Percentiles rank a stretch among this genome's conserved stretches.
Evolutionary conservation across 768 basidiomycete species (phyloP).

Genomic region (Termitomyces sp.): DNA sequence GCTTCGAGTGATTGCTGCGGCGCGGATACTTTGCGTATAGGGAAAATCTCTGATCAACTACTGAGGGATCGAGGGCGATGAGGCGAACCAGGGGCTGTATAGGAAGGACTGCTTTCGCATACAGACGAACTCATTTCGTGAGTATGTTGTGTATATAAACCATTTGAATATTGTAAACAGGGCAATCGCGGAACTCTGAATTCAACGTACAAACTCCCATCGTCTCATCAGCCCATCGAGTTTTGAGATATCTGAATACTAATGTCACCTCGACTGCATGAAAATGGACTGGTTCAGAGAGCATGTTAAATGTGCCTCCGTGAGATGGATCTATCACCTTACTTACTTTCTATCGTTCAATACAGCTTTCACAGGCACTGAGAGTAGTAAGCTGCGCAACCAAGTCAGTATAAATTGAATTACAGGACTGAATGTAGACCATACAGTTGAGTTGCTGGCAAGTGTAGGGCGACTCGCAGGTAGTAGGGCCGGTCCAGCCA

Average conservation of each 20-base stretch:
- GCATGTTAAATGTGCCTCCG: neutral
- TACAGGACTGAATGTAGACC: neutral
- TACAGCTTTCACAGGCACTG: neutral
- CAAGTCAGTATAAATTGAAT: neutral
- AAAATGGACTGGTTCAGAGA: neutral
- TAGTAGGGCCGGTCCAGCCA: conserved; percentile 1
- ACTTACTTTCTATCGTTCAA: neutral
- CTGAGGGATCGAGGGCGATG: no score
- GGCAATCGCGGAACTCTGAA: neutral
- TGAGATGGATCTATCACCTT: neutral
- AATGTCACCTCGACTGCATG: neutral
- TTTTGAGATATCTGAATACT: neutral
- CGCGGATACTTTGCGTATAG: no score
- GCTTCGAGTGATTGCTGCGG: no score
- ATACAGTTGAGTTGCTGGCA: neutral
- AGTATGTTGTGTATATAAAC: neutral
- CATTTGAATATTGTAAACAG: neutral
- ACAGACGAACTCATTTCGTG: no score
- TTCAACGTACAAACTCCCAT: neutral
- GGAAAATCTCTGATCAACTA: no score
- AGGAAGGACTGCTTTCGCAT: no score
- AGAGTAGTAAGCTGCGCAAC: neutral
- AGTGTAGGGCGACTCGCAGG: neutral
- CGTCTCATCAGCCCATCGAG: neutral
- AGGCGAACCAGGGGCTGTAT: no score